Conservation (phyloP, 257 asterid species). For the Solanum peruvianum region DNA sequence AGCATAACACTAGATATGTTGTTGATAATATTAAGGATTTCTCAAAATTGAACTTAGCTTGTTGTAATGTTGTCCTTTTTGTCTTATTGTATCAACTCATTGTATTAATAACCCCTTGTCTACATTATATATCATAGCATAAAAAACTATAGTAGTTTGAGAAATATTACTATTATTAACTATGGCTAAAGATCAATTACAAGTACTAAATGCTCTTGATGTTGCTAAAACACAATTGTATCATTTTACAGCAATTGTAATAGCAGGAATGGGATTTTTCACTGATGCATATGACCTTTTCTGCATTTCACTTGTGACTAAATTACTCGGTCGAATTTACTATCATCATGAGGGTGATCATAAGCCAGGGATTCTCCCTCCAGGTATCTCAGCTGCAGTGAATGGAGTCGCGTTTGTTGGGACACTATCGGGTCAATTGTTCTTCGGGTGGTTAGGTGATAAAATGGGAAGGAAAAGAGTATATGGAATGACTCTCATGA, state of each 20-base stretch:
- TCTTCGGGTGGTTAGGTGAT: constrained; percentile 42
- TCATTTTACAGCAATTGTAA: constrained; percentile 59
- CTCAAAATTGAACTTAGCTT: background rate
- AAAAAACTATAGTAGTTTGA: background rate
- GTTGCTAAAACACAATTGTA: constrained; percentile 47
- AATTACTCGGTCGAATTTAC: constrained; percentile 42
- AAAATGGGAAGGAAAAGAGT: constrained; percentile 33
- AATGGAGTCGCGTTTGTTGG: constrained; percentile 39
- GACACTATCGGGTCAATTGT: constrained; percentile 31
- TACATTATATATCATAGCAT: background rate
- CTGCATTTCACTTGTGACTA: constrained; percentile 26
- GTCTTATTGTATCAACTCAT: background rate
- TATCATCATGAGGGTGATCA: constrained; percentile 18
- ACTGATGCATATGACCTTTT: constrained; percentile 66
- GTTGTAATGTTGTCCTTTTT: background rate
- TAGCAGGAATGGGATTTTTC: constrained; percentile 71
- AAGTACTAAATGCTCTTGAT: constrained; percentile 57
- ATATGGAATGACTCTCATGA: constrained; percentile 33
- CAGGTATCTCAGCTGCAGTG: constrained; percentile 23
- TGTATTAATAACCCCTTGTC: background rate
- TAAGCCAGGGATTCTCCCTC: constrained; percentile 23
- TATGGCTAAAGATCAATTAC: constrained; percentile 35
- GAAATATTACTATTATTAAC: background rate
- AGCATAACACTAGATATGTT: no score
- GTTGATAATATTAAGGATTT: background rate